Evolutionary conservation across 1,284 basidiomycete species (phyloP), one percentile per base, ranked within the genome.

Genomic region (Cerrena zonata): DNA sequence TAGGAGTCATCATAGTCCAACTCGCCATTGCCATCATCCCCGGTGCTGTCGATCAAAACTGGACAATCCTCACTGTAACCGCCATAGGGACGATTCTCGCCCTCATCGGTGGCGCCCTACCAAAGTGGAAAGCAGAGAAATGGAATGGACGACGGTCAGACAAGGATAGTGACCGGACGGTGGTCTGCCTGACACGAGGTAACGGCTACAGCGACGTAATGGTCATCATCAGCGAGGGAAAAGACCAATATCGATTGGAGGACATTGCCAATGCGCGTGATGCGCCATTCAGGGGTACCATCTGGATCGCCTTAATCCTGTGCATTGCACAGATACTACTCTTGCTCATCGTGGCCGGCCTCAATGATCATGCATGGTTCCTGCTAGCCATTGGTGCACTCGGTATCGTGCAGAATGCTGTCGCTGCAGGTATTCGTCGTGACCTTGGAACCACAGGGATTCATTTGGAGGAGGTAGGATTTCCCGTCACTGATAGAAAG

Each of bases 101-200:
- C n/a, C 22, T 18, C 54, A 56, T 55, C 21, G 52, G 51, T 12
- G 60, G 51, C 34, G 58, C 61, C 5, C 56, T 68, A 15, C 65
- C 65, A 15, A 65, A 68, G 51, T 69, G 66, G 67, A 50, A 53
- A 26, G 47, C 50, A 13, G 66, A 68, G 57, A 62, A 62, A 49
- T 69, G 64, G 61, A 57, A 52, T 0, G 57, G 56, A 26, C 62
- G 67, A n/a, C 22, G 19, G 23, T 58, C 10, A 48, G 54, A 13
- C 38, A 24, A 11, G 37, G 25, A 22, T 48, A 11, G 11, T 19
- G 34, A 55, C 26, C 53, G 56, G 23, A 59, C 62, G 44, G 61
- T 63, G 22, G 58, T 65, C 10, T 60, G 58, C 42, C 55, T 69
- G 39, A 66, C 66, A 18, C 51, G 56, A 39, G 67, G 67, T 24